Evolutionary conservation across 1,284 basidiomycete genomes (phyloP).

Genomic region (Cryptococcus maquisensis): DNA sequence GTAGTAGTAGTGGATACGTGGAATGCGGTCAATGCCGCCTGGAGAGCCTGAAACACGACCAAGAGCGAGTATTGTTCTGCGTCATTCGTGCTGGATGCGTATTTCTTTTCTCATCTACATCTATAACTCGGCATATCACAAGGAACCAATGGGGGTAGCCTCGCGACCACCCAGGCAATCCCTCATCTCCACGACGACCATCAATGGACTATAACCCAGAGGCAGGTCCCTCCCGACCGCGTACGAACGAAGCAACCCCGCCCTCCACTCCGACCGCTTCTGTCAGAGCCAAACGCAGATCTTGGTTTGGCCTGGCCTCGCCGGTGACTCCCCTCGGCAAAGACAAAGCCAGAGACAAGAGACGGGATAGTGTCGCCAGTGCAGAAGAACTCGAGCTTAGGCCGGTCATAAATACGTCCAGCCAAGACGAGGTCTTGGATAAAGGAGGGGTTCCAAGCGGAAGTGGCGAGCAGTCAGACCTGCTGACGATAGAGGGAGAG

Average conservation of each 20-base stretch:
- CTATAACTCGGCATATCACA: too few relatives aligned
- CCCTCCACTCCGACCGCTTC: constrained; percentile 21
- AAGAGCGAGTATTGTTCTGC: too few relatives aligned
- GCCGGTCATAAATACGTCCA: background rate
- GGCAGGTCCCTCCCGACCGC: constrained; percentile 28
- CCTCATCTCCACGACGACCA: background rate
- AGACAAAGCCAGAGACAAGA: constrained; percentile 6
- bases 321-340: constrained; percentile 3
- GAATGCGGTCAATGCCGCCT: too few relatives aligned
- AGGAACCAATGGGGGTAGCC: too few relatives aligned
- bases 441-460: background rate
- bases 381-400: constrained; percentile 13
- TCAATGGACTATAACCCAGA: constrained; percentile 14
- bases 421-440: background rate
- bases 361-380: background rate
- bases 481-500: constrained; percentile 29
- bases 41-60: too few relatives aligned
- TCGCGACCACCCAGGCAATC: too few relatives aligned
- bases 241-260: constrained; percentile 4
- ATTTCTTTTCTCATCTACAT: too few relatives aligned
- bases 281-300: constrained; percentile 25
- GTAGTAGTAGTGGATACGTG: too few relatives aligned
- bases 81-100: too few relatives aligned
- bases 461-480: constrained; percentile 11
- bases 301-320: constrained; percentile 38